Evolutionary conservation across 768 basidiomycete genomes (phyloP).

Genomic region (Leucocoprinus birnbaumii): DNA sequence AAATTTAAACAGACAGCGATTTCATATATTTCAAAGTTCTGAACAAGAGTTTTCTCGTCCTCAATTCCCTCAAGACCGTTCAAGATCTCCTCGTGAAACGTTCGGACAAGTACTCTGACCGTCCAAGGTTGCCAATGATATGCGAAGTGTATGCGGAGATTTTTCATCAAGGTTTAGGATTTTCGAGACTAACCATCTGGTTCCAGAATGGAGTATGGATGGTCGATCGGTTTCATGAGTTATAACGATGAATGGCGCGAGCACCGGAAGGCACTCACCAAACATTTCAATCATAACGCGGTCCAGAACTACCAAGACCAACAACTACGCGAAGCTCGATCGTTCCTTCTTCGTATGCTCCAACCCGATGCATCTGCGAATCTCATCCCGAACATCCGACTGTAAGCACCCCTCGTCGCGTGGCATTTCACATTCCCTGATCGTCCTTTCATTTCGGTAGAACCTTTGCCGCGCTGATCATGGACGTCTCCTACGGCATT

Average conservation of each 20-base stretch:
- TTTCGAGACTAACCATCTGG: neutral
- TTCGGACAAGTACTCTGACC: conserved; percentile 17
- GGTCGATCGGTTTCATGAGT: conserved; percentile 12
- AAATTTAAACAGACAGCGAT: neutral
- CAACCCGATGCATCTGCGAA: conserved; percentile 1
- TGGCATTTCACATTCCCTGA: neutral
- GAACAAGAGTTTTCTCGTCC: conserved; percentile 8
- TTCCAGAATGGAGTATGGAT: conserved; percentile 16
- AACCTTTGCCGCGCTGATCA: conserved; percentile 16
- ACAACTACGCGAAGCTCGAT: neutral
- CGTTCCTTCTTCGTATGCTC: conserved; percentile 6
- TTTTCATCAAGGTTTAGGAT: neutral
- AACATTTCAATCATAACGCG: conserved; percentile 21
- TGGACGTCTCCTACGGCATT: conserved; percentile 25
- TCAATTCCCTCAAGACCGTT: conserved; percentile 2
- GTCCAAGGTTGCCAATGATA: conserved; percentile 21
- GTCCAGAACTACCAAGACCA: conserved; percentile 14
- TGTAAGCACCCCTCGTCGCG: neutral
- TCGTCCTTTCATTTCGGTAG: neutral
- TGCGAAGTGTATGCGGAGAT: conserved; percentile 22
- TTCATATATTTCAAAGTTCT: conserved; percentile 1
- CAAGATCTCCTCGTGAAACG: conserved; percentile 15
- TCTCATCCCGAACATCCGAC: neutral
- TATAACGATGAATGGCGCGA: conserved; percentile 22
- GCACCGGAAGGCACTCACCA: conserved; percentile 22